Evolutionary conservation across 192 early-diverging fungal species (phyloP), one percentile per base, ranked within the genome.

Genomic region (Linnemannia exigua): DNA sequence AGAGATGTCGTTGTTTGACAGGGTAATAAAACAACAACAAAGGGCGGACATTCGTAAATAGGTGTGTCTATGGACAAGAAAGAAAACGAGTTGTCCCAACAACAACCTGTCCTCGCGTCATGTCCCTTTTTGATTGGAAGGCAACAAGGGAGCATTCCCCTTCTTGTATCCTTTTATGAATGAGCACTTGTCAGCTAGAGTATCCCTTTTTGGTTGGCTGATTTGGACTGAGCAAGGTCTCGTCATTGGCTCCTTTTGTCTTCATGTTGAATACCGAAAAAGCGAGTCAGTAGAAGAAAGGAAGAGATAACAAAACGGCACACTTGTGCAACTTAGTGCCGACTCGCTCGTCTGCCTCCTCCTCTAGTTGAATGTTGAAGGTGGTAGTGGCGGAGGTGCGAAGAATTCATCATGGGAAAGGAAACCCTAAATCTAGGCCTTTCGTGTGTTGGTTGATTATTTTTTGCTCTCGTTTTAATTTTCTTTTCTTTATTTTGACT

Each of bases 291-390:
- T 31, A 31, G 58, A 14, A 22, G n/a, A 54, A 22, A 25, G 52
- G 22, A 28, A 25, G 58, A 63, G 58, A 63, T 63, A 63, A 33
- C 58, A 63, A 63, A 63, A 63, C 58, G 58, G 58, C 58, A 63
- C 31, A 63, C 58, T 15, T 63, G 58, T 63, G 58, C 14, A 25
- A 63, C 58, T 11, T 0, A 16, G 14, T 25, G 58, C 58, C 58
- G 25, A n/a, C 14, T 63, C 28, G 28, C 58, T 63, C 58, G 58
- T 25, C 58, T 63, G 58, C 58, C 58, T 31, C 4, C 8, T 16
- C 8, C 8, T 54, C 5, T n/a, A 54, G 20, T 54, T n/a, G n/a
- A n/a, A n/a, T n/a, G n/a, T n/a, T n/a, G n/a, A n/a, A n/a, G n/a
- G n/a, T n/a, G n/a, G n/a, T n/a, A n/a, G n/a, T 31, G 8, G 9